Percentiles rank a stretch among this genome's conserved stretches.
phyloP scores from a whole-genome alignment of 2,329 filamentous ascomycete genomes.

The Helotiales sp. region DNA sequence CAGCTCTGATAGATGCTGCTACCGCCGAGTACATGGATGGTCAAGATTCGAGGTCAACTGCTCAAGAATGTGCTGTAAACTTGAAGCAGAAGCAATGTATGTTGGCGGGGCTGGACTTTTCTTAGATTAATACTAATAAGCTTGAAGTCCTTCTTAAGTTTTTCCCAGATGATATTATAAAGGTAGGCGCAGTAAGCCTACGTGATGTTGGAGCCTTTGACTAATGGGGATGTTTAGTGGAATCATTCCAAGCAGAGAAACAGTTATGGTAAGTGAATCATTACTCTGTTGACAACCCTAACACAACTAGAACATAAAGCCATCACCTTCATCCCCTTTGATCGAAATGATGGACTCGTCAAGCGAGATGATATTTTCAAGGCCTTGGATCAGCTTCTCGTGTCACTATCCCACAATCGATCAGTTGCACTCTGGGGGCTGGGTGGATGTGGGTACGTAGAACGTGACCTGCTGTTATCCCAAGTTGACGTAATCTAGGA shows the following conservation, averaged over 20 bases:
- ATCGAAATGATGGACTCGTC: conserved; percentile 14
- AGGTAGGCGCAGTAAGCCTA: conserved; percentile 1
- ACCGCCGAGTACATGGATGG: conserved; percentile 16
- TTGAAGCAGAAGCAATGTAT: conserved; percentile 15
- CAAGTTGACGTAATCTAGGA: no score
- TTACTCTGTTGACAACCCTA: neutral
- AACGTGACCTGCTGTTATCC: neutral
- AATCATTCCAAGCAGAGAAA: neutral
- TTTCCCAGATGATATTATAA: conserved; percentile 6
- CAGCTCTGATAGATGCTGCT: conserved; percentile 7
- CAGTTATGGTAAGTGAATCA: neutral
- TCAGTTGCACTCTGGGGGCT: conserved; percentile 19
- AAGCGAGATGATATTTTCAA: conserved; percentile 12
- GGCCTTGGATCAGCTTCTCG: conserved; percentile 8
- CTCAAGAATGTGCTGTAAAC: conserved; percentile 12
- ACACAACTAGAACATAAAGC: conserved; percentile 6
- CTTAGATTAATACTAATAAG: conserved; percentile 1
- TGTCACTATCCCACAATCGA: conserved; percentile 2
- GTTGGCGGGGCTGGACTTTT: conserved; percentile 10
- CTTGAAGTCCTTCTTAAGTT: conserved; percentile 13
- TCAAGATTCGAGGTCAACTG: conserved; percentile 9
- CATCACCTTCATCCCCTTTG: conserved; percentile 12
- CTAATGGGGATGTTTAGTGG: conserved; percentile 1
- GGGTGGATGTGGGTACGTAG: conserved; percentile 19
- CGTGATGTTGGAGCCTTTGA: neutral